Percentiles rank a stretch among this genome's conserved stretches.
These are phyloP conservation scores for Paecilomyces fulvus DNA, from an alignment of 2,329 filamentous ascomycete genomes.

Conservation along the genomic window DNA sequence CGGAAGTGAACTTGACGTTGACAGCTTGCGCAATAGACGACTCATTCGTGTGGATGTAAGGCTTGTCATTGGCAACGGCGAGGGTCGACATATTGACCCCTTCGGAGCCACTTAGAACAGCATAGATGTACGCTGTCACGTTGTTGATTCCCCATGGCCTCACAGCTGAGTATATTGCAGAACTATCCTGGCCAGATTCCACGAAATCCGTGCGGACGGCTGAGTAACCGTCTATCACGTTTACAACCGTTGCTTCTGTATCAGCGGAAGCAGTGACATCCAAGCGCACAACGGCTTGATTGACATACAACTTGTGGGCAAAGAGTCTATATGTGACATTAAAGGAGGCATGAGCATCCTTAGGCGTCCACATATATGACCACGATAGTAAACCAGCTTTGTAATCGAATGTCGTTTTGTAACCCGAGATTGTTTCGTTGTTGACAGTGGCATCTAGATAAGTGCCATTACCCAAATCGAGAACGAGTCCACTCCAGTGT, in stretches of 20 bases:
- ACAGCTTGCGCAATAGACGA: slow-evolving; percentile 59
- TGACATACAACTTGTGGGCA: slow-evolving; percentile 55
- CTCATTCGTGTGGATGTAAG: slow-evolving; percentile 47
- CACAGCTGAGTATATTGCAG: slow-evolving; percentile 57
- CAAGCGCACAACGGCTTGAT: slow-evolving; percentile 53
- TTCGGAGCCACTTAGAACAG: slow-evolving; percentile 32
- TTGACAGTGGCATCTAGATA: slow-evolving; percentile 55
- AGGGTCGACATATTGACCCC: slow-evolving; percentile 37
- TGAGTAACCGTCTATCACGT: slow-evolving; percentile 59
- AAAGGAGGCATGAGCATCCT: slow-evolving; percentile 39
- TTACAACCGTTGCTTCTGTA: slow-evolving; percentile 51
- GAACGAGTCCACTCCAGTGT: slow-evolving; percentile 55
- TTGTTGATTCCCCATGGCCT: slow-evolving; percentile 53
- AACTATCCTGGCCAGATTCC: slow-evolving; percentile 46
- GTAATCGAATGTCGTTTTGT: slow-evolving; percentile 54
- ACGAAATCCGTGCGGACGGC: slow-evolving; percentile 57
- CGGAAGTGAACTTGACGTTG: slow-evolving; percentile 44
- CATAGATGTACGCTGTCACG: slow-evolving; percentile 53
- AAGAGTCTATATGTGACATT: slow-evolving; percentile 59
- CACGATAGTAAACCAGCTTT: slow-evolving; percentile 56
- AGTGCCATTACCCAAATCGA: slow-evolving; percentile 46
- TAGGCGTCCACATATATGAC: slow-evolving; percentile 59
- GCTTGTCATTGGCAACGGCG: slow-evolving; percentile 35
- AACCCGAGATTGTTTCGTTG: slow-evolving; percentile 51
- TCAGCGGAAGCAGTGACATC: slow-evolving; percentile 49